Evolutionary conservation across 1,284 basidiomycete species (phyloP).

Genomic region (Ceratobasidium sp.): DNA sequence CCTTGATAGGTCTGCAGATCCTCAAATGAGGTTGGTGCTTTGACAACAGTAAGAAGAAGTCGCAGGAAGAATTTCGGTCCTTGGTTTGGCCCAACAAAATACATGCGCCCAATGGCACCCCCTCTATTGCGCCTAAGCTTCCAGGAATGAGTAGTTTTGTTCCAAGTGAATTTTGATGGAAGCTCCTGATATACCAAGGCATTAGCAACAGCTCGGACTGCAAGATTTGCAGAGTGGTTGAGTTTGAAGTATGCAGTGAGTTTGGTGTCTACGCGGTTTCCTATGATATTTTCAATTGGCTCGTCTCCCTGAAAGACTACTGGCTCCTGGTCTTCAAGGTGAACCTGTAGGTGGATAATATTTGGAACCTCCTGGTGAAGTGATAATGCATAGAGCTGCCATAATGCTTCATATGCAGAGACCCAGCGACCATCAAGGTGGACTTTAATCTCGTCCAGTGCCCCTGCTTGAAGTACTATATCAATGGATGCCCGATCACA

Average conservation of each 20-base stretch:
- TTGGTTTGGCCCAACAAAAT: slow-evolving; percentile 50
- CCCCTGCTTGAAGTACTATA: slow-evolving; percentile 41
- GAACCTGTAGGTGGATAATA: slow-evolving; percentile 54
- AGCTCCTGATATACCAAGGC: slow-evolving; percentile 56
- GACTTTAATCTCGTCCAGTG: slow-evolving; percentile 52
- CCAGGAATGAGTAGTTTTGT: slow-evolving; percentile 48
- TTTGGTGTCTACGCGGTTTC: slow-evolving; percentile 46
- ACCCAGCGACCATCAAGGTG: slow-evolving; percentile 55
- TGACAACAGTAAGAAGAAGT: slow-evolving; percentile 53
- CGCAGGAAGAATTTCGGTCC: slow-evolving; percentile 56
- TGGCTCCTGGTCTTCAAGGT: slow-evolving; percentile 52
- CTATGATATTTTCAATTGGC: slow-evolving; percentile 48
- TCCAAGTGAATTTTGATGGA: slow-evolving; percentile 50
- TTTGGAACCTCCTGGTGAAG: slow-evolving; percentile 53
- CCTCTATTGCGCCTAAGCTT: slow-evolving; percentile 44
- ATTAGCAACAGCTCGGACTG: slow-evolving; percentile 49
- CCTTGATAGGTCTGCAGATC: slow-evolving; percentile 51
- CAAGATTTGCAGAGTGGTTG: slow-evolving; percentile 49
- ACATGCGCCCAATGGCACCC: slow-evolving; percentile 54
- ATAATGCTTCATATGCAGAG: slow-evolving; percentile 52
- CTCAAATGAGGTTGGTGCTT: slow-evolving; percentile 53
- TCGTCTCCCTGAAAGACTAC: slow-evolving; percentile 51
- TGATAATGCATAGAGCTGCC: slow-evolving; percentile 52
- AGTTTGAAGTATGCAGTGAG: slow-evolving; percentile 57
- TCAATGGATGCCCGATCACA: slow-evolving; percentile 53